Base-by-base conservation (phyloP, 2,329 filamentous ascomycete genomes). In the Amylocarpus encephaloides region DNA sequence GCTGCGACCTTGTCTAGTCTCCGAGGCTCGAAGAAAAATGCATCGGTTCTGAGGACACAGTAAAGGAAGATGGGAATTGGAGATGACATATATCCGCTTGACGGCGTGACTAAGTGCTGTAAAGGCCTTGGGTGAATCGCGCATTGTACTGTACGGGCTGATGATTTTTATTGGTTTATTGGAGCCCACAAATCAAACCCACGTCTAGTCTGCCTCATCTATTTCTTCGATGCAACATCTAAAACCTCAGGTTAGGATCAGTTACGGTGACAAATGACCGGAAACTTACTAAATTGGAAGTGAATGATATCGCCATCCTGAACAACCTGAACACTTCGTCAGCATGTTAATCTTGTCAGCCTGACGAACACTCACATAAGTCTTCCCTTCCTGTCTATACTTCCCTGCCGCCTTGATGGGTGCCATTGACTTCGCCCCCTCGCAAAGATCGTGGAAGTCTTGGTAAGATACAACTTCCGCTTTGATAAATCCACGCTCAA, bases 351-450 rank as follows among this genome's bases (percentile, higher is more conserved):
- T 30, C 42, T 22, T 10, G 18, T 6, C 2, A 18, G 18, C 6
- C 11, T 16, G 5, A 12, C 4, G 18, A 41, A 41, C 13, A 16
- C 38, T 15, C 13, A 54, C 70, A 62, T 73, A 73, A 29, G 67
- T 67, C 54, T 71, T 71, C 56, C 70, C 70, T 55, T 73, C 70
- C 56, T 71, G 70, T 18, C 70, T 60, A 52, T 72, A 73, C 53
- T 73, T 73, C 1, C 71, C 71, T 39, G 70, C 70, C 15, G 71
- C 70, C 54, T 73, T 73, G 51, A 73, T 71, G 0, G 70, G 70
- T 12, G 56, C 71, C 69, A 73, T 73, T 5, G 68, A 71, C 59
- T 73, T 72, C 40, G 59, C 62, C 2, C 70, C 70, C 33, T 69
- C 68, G 11, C 71, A 73, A 0, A 73, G 64, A 51, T 71, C 68